A percentile compares a stretch with the other conserved stretches of the same genome.
These are phyloP conservation scores for Mycena capillaripes DNA, from an alignment of 768 basidiomycete genomes.

Conservation along the genomic window DNA sequence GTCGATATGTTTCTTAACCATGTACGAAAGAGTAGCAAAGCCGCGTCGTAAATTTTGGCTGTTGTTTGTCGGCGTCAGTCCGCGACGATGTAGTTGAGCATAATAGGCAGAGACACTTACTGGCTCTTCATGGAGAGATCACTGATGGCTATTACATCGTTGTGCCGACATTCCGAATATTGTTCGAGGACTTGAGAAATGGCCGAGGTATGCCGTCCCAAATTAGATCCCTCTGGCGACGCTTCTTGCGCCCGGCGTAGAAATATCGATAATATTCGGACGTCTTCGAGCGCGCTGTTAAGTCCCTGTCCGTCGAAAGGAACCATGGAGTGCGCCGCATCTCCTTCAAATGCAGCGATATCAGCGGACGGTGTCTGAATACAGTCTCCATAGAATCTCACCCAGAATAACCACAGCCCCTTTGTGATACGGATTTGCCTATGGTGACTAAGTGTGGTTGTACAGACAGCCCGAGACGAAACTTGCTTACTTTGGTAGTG, in stretches of 20 bases:
- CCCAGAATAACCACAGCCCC: neutral
- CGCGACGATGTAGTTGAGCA: constrained; percentile 30
- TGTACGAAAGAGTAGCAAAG: constrained; percentile 73
- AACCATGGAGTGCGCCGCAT: constrained; percentile 86
- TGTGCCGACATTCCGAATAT: constrained; percentile 74
- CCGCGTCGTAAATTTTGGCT: constrained; percentile 82
- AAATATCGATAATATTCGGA: constrained; percentile 73
- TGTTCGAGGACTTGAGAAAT: constrained; percentile 59
- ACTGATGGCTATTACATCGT: constrained; percentile 78
- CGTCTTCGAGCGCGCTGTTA: constrained; percentile 87
- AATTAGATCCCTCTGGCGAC: constrained; percentile 16
- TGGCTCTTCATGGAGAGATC: constrained; percentile 84
- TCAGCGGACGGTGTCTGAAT: neutral
- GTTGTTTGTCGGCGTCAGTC: neutral
- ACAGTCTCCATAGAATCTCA: neutral
- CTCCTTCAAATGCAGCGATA: constrained; percentile 66
- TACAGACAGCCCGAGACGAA: constrained; percentile 47
- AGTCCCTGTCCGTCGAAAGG: constrained; percentile 86
- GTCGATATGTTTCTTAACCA: constrained; percentile 71
- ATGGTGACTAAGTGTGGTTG: constrained; percentile 24
- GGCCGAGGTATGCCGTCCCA: constrained; percentile 40
- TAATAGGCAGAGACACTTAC: constrained; percentile 59
- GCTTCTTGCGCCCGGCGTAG: constrained; percentile 66
- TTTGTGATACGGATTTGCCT: constrained; percentile 25
- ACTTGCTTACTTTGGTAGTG: constrained; percentile 67